Evolutionary conservation across 163 green algal species (phyloP).

Genomic region (Scenedesmus sp.): DNA sequence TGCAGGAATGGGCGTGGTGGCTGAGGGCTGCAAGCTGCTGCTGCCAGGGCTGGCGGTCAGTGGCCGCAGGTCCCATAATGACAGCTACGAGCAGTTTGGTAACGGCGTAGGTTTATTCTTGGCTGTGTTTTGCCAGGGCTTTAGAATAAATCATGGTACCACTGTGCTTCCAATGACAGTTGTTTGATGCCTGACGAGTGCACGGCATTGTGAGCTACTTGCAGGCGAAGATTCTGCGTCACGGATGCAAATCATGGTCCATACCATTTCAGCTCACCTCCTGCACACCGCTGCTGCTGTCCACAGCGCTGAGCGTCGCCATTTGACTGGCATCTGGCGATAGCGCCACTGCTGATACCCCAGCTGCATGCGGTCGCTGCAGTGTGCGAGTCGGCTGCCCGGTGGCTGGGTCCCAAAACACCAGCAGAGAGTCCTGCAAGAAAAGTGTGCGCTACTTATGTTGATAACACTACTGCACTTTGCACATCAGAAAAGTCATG

Average conservation of each 20-base stretch:
- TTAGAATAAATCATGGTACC: neutral
- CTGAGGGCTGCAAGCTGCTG: slow-evolving; percentile 44
- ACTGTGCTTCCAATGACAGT: neutral
- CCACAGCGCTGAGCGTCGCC: slow-evolving; percentile 64
- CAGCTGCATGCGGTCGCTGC: slow-evolving; percentile 66
- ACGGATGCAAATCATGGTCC: neutral
- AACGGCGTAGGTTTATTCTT: neutral
- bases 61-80: slow-evolving; percentile 35
- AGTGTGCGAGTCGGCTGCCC: slow-evolving; percentile 69
- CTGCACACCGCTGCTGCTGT: slow-evolving; percentile 60
- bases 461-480: too few species aligned
- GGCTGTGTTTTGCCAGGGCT: neutral
- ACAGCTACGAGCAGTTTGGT: slow-evolving; percentile 1
- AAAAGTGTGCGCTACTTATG: neutral
- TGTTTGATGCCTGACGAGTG: too few species aligned
- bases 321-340: slow-evolving; percentile 68
- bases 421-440: slow-evolving; percentile 69
- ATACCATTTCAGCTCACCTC: slow-evolving; percentile 50
- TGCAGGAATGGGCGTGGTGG: slow-evolving; percentile 62
- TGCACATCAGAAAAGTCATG: neutral
- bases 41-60: slow-evolving; percentile 23
- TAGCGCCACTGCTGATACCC: slow-evolving; percentile 77
- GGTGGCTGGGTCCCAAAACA: slow-evolving; percentile 79
- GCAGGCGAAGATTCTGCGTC: neutral
- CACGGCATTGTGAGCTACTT: neutral